These are phyloP conservation scores for Talaromyces borbonicus DNA, from an alignment of 495 filamentous ascomycete genomes.

Conservation along the genomic window DNA sequence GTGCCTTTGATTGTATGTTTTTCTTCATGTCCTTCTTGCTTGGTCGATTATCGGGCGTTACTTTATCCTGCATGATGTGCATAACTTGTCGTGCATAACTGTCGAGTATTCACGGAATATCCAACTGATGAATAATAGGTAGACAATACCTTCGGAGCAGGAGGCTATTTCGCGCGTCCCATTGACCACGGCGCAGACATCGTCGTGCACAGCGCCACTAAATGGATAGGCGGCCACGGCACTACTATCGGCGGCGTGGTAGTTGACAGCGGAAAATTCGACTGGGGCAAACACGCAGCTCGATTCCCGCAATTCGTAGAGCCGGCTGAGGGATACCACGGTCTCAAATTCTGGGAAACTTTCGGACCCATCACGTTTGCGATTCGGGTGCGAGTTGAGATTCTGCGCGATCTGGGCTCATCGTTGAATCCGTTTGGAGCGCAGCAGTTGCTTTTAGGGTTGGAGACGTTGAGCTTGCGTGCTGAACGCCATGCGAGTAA, in stretches of 20 bases:
- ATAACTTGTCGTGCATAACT: too few species aligned
- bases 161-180: conserved; percentile 81
- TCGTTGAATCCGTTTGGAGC: conserved; percentile 87
- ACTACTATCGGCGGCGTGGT: conserved; percentile 90
- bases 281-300: conserved; percentile 83
- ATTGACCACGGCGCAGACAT: conserved; percentile 94
- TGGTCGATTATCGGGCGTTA: too few species aligned
- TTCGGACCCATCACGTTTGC: conserved; percentile 80
- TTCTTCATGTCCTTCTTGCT: neutral
- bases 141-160: conserved; percentile 97
- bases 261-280: conserved; percentile 88
- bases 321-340: conserved; percentile 88
- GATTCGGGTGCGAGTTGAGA: conserved; percentile 74
- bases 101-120: neutral
- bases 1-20: conserved; percentile 71
- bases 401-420: conserved; percentile 79
- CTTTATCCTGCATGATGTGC: too few species aligned
- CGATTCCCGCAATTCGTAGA: conserved; percentile 93
- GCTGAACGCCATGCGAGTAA: conserved; percentile 85
- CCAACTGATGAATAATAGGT: conserved; percentile 37
- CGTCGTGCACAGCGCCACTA: conserved; percentile 90
- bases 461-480: conserved; percentile 84
- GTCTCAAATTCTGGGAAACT: conserved; percentile 94
- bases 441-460: conserved; percentile 83
- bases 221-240: conserved; percentile 98